phyloP scores from a whole-genome alignment of 2,329 filamentous ascomycete species.

The Pyrenophora seminiperda region DNA sequence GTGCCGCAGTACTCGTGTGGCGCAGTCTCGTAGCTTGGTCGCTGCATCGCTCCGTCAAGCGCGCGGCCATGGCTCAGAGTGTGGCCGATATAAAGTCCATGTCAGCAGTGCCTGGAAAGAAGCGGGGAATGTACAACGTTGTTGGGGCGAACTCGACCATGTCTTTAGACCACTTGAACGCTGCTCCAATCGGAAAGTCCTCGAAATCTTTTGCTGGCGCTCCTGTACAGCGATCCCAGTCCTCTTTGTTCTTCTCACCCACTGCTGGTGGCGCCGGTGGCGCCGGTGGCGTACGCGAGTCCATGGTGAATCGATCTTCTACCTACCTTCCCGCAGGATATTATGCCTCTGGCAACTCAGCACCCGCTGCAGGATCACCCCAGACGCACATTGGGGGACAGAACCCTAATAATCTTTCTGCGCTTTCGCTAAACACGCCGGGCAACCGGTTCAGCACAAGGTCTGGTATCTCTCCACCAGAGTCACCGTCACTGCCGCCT shows the following conservation, averaged over 20 bases:
- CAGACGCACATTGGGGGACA: constrained; percentile 53
- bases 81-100: constrained; percentile 71
- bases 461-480: constrained; percentile 43
- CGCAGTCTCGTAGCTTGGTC: constrained; percentile 86
- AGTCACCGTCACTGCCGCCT: constrained; percentile 44
- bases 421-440: constrained; percentile 34
- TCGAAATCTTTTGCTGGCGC: constrained; percentile 38
- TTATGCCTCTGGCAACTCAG: constrained; percentile 73
- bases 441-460: constrained; percentile 44
- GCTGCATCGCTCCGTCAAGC: constrained; percentile 87
- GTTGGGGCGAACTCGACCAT: constrained; percentile 58
- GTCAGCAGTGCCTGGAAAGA: constrained; percentile 50
- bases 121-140: constrained; percentile 51
- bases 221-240: constrained; percentile 35
- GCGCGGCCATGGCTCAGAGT: constrained; percentile 77
- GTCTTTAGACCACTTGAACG: constrained; percentile 59
- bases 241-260: constrained; percentile 90
- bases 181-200: constrained; percentile 42
- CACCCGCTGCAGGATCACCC: constrained; percentile 49
- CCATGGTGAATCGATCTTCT: constrained; percentile 67
- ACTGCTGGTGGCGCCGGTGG: constrained; percentile 68
- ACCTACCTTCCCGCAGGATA: constrained; percentile 89
- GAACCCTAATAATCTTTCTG: constrained; percentile 35
- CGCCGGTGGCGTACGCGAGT: constrained; percentile 54
- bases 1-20: constrained; percentile 83